Base-by-base conservation (phyloP, 2,329 filamentous ascomycete genomes). In the Penicillium aurantiogriseum region DNA sequence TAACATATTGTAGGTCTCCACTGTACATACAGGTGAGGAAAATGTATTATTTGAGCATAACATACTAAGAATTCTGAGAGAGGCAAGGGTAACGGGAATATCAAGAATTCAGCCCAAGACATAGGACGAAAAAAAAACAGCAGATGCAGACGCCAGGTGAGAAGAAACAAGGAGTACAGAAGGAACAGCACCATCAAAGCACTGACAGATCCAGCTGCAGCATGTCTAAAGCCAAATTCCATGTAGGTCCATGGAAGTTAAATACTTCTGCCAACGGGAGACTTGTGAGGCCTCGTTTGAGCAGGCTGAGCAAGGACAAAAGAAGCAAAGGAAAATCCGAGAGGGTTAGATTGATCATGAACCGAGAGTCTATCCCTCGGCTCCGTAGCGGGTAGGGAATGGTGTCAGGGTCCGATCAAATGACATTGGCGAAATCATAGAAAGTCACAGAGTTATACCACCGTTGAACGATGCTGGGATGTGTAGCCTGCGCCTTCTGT, bases 11-110 rank as follows among this genome's bases (percentile, higher is more conserved):
- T 45, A 47, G 21, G 4, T 29, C 17, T 40, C 31, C 33, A 40
- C 9, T 33, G 54, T 47, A 48, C 43, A 59, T 63, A 61, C 56
- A 63, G 50, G 55, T 48, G 48, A 60, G 59, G 49, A 51, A 52
- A 63, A 63, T 61, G 60, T 69, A 73, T 73, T 74, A 74, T 73
- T 68, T 72, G 67, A 61, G 63, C 61, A 66, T 72, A 66, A 62
- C 65, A 73, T 73, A 72, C 70, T 71, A 60, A 62, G 51, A 56
- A 59, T 61, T 62, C 62, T 59, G 51, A 46, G 50, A 53, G 54
- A 50, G 42, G 58, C 60, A 63, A 62, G 51, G 60, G 59, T 51
- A 68, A 61, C 55, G 58, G 59, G 61, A 56, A 59, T 63, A 67
- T 63, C 63, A 67, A 63, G 52, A 63, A 67, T 63, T 69, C 54